These are phyloP conservation scores for Sungouiella thailandica DNA, from an alignment of 805 yeast species.

Conservation along the genomic window DNA sequence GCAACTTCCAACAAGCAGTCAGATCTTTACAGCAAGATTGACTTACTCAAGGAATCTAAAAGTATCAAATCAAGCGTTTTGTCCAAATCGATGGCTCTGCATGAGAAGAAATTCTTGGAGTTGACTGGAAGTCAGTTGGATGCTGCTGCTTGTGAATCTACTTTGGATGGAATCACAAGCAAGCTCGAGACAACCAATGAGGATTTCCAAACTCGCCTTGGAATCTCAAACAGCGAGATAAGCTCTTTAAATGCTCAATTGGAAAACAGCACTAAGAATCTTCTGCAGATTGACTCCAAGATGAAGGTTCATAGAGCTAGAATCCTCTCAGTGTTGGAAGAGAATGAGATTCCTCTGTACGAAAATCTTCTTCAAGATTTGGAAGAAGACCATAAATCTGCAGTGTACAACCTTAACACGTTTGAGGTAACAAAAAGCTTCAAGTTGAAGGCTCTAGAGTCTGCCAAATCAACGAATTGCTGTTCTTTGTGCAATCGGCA, in stretches of 20 bases:
- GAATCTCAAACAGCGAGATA: not conserved
- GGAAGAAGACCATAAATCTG: conserved; percentile 57
- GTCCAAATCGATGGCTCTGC: conserved; percentile 20
- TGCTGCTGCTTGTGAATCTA: conserved; percentile 10
- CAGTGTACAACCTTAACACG: conserved; percentile 63
- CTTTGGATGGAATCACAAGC: conserved; percentile 4
- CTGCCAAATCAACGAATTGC: conserved; percentile 51
- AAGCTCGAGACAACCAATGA: not conserved
- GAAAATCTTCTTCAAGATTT: conserved; percentile 47
- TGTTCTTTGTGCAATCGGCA: conserved; percentile 73
- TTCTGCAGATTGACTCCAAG: conserved; percentile 2
- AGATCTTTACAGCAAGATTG: conserved; percentile 52
- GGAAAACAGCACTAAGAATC: conserved; percentile 2
- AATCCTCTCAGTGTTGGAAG: conserved; percentile 24
- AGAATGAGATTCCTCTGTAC: conserved; percentile 45
- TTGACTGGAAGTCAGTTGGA: conserved; percentile 12
- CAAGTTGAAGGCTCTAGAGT: conserved; percentile 61
- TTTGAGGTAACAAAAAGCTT: conserved; percentile 65
- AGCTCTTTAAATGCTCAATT: conserved; percentile 1
- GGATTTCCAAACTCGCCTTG: not conserved
- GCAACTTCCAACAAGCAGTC: conserved; percentile 51
- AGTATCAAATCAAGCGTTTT: conserved; percentile 25
- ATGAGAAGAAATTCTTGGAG: conserved; percentile 17
- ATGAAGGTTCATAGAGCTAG: conserved; percentile 5
- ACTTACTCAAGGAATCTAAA: conserved; percentile 39